These are phyloP conservation scores for Diaporthe destruens DNA, from an alignment of 2,329 filamentous ascomycete genomes.

Conservation along the genomic window DNA sequence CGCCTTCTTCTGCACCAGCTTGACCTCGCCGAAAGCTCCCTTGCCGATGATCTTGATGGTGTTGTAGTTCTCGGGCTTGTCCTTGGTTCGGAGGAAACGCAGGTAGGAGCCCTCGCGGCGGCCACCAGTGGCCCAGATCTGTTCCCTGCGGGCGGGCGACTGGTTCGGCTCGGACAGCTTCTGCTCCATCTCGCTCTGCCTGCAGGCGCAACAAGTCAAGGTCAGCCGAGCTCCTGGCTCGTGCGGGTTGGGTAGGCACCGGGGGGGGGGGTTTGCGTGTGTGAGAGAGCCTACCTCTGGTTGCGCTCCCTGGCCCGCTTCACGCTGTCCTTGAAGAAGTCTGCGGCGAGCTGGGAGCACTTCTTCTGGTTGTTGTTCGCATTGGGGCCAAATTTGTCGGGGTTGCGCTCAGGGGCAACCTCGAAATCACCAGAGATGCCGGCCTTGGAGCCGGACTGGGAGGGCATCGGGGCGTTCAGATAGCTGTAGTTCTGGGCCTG, in stretches of 20 bases:
- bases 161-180: conserved; percentile 83
- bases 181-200: conserved; percentile 91
- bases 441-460: conserved; percentile 65
- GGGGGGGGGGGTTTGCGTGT: not conserved
- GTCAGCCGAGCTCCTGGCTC: not conserved
- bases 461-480: conserved; percentile 76
- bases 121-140: conserved; percentile 86
- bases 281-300: conserved; percentile 75
- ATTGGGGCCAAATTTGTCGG: conserved; percentile 78
- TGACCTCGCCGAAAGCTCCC: conserved; percentile 98
- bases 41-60: conserved; percentile 99
- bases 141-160: conserved; percentile 81
- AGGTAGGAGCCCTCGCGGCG: conserved; percentile 93
- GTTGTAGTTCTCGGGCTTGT: conserved; percentile 93
- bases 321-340: conserved; percentile 99
- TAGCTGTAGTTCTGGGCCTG: conserved; percentile 76
- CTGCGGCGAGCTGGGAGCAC: conserved; percentile 78
- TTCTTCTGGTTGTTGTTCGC: conserved; percentile 79
- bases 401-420: conserved; percentile 85
- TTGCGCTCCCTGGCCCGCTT: conserved; percentile 96
- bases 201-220: conserved; percentile 52
- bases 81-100: conserved; percentile 92
- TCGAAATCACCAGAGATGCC: conserved; percentile 75
- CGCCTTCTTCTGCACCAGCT: conserved; percentile 94
- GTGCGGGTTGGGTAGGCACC: not conserved